Evolutionary conservation across 768 basidiomycete species (phyloP).

Genomic region (Boletus vinaceobasis): DNA sequence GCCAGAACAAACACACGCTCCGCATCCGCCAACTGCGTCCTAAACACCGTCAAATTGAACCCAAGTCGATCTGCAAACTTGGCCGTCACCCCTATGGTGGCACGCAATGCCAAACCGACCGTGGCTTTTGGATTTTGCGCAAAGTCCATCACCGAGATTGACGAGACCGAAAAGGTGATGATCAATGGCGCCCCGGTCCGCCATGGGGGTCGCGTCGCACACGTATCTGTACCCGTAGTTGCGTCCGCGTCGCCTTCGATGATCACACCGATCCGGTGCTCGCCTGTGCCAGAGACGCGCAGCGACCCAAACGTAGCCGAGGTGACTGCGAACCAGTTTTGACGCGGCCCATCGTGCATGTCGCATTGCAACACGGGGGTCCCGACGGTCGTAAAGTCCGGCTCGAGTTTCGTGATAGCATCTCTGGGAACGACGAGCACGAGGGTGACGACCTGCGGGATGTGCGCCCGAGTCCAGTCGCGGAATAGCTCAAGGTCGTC

Average conservation of each 20-base stretch:
- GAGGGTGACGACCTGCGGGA: conserved; percentile 32
- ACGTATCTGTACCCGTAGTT: not conserved
- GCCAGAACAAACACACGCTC: conserved; percentile 18
- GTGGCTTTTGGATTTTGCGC: conserved; percentile 3
- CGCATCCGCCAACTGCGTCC: conserved; percentile 10
- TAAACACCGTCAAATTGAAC: conserved; percentile 15
- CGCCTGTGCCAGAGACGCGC: conserved; percentile 15
- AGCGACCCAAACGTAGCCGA: conserved; percentile 22
- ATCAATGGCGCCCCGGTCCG: conserved; percentile 15
- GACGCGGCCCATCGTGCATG: conserved; percentile 4
- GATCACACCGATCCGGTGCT: conserved; percentile 12
- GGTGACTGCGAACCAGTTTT: conserved; percentile 19
- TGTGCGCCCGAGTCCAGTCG: conserved; percentile 18
- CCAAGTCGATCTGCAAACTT: conserved; percentile 12
- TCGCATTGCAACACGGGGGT: conserved; percentile 21
- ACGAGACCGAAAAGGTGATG: conserved; percentile 18
- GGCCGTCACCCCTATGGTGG: conserved; percentile 7
- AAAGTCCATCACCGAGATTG: conserved; percentile 11
- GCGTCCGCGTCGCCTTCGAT: not conserved
- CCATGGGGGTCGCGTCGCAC: conserved; percentile 9
- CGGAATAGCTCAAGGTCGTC: conserved; percentile 18
- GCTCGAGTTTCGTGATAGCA: conserved; percentile 11
- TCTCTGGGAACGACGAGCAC: conserved; percentile 33
- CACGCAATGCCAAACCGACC: conserved; percentile 14
- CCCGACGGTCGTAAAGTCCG: conserved; percentile 1